Percentiles rank a stretch among this genome's conserved stretches.
Conservation (phyloP, 2,329 filamentous ascomycete species). For the Ophiostoma triangulosporum region DNA sequence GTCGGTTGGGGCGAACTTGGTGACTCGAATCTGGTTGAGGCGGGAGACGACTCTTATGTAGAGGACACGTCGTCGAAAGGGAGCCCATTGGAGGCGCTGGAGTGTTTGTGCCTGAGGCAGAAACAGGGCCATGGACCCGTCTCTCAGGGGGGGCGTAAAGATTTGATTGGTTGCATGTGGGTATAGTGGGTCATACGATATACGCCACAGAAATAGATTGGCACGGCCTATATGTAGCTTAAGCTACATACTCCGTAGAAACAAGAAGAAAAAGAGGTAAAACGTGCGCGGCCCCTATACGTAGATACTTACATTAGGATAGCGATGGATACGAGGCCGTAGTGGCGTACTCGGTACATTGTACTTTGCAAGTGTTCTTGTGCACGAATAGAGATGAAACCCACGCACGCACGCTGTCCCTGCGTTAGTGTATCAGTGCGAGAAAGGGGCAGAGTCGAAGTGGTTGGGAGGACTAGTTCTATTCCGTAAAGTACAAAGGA, state of each 20-base stretch:
- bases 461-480: neutral
- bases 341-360: too few species aligned
- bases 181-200: conserved; percentile 2
- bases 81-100: too few species aligned
- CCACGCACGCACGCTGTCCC: conserved; percentile 3
- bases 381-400: conserved; percentile 5
- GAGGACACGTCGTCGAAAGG: conserved; percentile 15
- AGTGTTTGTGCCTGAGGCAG: conserved; percentile 12
- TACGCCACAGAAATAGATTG: conserved; percentile 8
- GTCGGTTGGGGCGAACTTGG: neutral
- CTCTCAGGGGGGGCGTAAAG: neutral
- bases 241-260: too few species aligned
- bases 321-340: neutral
- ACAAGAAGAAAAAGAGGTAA: neutral
- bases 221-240: conserved; percentile 5
- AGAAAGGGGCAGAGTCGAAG: neutral
- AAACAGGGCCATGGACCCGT: neutral
- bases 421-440: conserved; percentile 5
- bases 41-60: conserved; percentile 11
- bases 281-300: neutral
- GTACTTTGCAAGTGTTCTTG: neutral
- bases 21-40: neutral
- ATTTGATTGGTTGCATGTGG: neutral
- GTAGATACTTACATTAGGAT: neutral
- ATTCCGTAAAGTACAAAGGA: neutral